Base-by-base conservation (phyloP, 345 rosid genomes). In the Fremontodendron californicum region DNA sequence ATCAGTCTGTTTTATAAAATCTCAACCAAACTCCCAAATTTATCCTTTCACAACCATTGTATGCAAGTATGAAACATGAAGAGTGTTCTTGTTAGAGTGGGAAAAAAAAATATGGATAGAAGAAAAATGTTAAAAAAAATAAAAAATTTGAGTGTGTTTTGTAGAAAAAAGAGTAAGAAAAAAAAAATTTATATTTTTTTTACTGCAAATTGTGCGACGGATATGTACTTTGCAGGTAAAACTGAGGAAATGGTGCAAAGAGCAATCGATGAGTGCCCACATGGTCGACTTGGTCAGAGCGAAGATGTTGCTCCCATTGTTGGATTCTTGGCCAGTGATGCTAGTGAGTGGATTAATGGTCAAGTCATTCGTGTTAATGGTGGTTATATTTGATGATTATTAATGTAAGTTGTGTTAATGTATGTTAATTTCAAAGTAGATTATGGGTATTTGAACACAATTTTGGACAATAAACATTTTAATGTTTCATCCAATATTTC, bases 291-390 rank as follows among this genome's bases (percentile, higher is more conserved):
- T 1, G 90, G 92, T 11, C 77, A 82, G 75, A 78, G 84, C 5
- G 43, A 80, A 64, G 92, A 89, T 73, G 65, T 87, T 58, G 81
- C 79, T 15, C 76, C 75, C 60, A 23, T 84, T 79, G 90, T 89
- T 29, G 89, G 89, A 12, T 85, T 89, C 72, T 65, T 87, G 46
- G 90, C 85, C 4, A 29, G 75, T 29, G 89, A 89, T 75, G 89
- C 80, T 18, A 86, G 90, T 27, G 87, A 87, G 74, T 89, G 90
- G 92, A 68, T 89, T 58, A 89, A 89, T 71, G 92, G 90, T 9
- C 92, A 85, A 27, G 83, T 85, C 21, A 67, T 85, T 21, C 75
- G 87, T 35, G 88, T 52, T 51, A 89, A 85, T 48, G 90, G 89
- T 33, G 92, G 91, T 19, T 84, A 11, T 27, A 3, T 58, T 3